These are phyloP conservation scores for Furcasterigmium sp. DNA, from an alignment of 2,329 filamentous ascomycete genomes.

Conservation along the genomic window DNA sequence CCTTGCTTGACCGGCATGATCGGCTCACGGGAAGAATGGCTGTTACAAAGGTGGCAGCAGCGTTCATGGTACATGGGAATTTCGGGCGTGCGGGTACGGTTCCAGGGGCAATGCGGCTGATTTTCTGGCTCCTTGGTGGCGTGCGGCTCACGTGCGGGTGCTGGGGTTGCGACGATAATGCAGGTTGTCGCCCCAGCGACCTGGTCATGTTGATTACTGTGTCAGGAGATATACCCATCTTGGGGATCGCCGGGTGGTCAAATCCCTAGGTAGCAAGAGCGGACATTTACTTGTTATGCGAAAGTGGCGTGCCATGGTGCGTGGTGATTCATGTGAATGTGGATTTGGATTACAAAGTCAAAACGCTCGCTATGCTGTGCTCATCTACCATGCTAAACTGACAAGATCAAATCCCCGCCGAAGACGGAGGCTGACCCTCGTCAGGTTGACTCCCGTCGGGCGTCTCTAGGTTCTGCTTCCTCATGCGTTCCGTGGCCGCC, in stretches of 20 bases:
- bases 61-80: too few species aligned
- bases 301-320: neutral
- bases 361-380: slow-evolving; percentile 2
- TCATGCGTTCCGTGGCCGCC: slow-evolving; percentile 64
- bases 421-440: neutral
- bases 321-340: neutral
- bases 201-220: neutral
- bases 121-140: too few species aligned
- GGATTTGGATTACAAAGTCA: too few species aligned
- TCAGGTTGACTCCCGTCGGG: slow-evolving; percentile 13
- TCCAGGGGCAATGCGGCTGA: too few species aligned
- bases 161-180: neutral
- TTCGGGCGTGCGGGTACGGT: too few species aligned
- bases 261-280: neutral
- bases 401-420: neutral
- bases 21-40: too few species aligned
- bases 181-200: neutral
- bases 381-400: too few species aligned
- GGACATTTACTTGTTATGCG: neutral
- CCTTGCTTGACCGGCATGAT: too few species aligned
- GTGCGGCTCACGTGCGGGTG: neutral
- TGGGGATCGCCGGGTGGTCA: neutral
- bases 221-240: neutral
- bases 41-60: too few species aligned
- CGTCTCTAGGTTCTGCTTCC: slow-evolving; percentile 30